phyloP scores from a whole-genome alignment of 23 red algal genomes.

The Gracilariopsis chorda region DNA sequence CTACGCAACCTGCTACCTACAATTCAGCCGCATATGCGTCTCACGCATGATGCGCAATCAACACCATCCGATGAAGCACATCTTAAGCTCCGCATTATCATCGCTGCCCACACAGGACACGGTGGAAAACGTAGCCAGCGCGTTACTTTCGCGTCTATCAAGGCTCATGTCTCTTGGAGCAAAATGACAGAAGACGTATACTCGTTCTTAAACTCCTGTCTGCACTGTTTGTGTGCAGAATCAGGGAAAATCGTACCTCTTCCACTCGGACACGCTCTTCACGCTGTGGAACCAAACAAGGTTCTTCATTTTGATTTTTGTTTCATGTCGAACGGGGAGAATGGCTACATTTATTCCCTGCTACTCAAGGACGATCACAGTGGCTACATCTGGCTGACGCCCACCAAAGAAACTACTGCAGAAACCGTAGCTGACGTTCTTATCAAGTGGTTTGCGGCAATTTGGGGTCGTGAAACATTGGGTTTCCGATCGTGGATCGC shows the following conservation, averaged over 20 bases:
- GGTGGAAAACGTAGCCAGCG: no score
- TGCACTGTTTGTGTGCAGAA: not conserved
- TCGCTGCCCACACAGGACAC: no score
- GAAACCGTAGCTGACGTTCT: not conserved
- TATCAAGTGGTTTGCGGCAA: not conserved
- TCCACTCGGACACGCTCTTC: not conserved
- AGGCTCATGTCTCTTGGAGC: not conserved
- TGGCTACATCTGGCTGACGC: constrained; percentile 20
- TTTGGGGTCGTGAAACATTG: constrained; percentile 23
- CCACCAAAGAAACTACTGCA: not conserved
- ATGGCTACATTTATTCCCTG: not conserved
- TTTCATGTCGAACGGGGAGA: constrained; percentile 13
- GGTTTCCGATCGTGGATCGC: constrained; percentile 27
- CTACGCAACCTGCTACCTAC: no score
- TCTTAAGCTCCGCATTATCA: no score
- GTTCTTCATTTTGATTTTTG: constrained; percentile 27
- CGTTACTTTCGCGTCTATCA: not conserved
- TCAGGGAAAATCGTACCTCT: not conserved
- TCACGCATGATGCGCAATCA: no score
- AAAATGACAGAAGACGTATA: not conserved
- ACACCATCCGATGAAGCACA: no score
- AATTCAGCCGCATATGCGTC: no score
- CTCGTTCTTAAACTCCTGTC: not conserved
- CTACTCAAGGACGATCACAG: constrained; percentile 26
- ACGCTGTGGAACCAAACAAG: not conserved